phyloP scores from a whole-genome alignment of 805 yeast species.

The Zygotorulaspora danielsina region DNA sequence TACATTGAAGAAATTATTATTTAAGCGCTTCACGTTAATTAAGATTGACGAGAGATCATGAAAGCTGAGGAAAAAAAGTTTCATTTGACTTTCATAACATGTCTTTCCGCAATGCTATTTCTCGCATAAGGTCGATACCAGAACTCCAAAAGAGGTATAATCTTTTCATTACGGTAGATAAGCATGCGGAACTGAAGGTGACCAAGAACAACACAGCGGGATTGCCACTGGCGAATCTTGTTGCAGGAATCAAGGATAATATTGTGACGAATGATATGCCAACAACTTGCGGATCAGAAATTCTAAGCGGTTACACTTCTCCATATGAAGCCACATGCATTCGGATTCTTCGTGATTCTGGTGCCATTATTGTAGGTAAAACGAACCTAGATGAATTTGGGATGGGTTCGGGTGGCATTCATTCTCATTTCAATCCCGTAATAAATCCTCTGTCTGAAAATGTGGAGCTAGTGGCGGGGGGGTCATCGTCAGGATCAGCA shows the following conservation, averaged over 20 bases:
- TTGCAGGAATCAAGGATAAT: constrained; percentile 71
- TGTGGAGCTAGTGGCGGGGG: constrained; percentile 59
- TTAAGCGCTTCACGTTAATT: no score
- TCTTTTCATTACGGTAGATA: constrained; percentile 42
- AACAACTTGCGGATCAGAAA: constrained; percentile 76
- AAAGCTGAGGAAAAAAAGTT: no score
- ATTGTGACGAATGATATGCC: constrained; percentile 60
- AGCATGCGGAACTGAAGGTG: constrained; percentile 14
- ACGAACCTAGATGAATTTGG: constrained; percentile 96
- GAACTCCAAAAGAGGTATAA: constrained; percentile 33
- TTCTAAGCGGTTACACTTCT: constrained; percentile 55
- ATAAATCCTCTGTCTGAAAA: constrained; percentile 47
- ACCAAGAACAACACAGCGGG: constrained; percentile 6
- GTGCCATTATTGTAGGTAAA: constrained; percentile 65
- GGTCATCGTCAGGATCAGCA: constrained; percentile 95
- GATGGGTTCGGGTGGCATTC: constrained; percentile 78
- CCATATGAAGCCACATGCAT: constrained; percentile 83
- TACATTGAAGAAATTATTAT: no score
- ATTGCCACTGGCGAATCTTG: constrained; percentile 31
- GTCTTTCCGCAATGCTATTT: constrained; percentile 15
- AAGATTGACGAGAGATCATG: no score
- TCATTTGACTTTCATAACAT: no score
- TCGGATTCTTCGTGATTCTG: constrained; percentile 46
- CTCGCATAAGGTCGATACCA: constrained; percentile 16
- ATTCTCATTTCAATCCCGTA: constrained; percentile 55